Conservation (phyloP, 1,284 basidiomycete genomes). For the Heterobasidion irregulare region DNA sequence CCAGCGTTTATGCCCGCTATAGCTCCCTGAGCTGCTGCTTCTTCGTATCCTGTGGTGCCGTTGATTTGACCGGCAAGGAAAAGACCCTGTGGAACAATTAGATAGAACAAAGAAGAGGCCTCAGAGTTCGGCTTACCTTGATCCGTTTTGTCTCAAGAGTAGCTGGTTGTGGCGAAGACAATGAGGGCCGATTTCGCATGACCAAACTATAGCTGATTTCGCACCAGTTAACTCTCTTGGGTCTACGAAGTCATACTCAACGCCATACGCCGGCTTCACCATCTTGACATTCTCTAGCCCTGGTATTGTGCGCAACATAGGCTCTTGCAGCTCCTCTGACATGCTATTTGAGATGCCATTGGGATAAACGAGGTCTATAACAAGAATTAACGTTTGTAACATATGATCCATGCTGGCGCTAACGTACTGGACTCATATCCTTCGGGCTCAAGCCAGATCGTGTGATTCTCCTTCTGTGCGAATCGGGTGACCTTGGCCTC, state of each 20-base stretch:
- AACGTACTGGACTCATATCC: constrained; percentile 75
- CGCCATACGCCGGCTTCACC: constrained; percentile 81
- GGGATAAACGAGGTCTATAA: constrained; percentile 74
- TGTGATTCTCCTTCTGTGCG: constrained; percentile 62
- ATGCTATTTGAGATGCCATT: constrained; percentile 86
- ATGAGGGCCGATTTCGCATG: not conserved
- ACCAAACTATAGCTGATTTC: constrained; percentile 16
- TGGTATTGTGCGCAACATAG: constrained; percentile 75
- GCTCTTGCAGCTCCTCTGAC: constrained; percentile 75
- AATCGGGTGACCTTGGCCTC: constrained; percentile 84
- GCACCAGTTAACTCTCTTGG: constrained; percentile 69
- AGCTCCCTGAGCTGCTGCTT: constrained; percentile 82
- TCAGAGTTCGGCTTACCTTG: constrained; percentile 26
- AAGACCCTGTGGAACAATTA: constrained; percentile 44
- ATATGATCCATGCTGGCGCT: not conserved
- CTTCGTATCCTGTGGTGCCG: constrained; percentile 89
- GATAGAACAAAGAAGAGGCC: not conserved
- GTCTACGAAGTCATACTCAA: constrained; percentile 91
- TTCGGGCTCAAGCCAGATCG: constrained; percentile 86
- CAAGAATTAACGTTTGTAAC: not conserved
- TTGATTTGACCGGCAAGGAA: constrained; percentile 89
- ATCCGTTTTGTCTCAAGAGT: constrained; percentile 85
- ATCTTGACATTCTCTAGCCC: constrained; percentile 81
- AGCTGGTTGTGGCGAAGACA: constrained; percentile 28
- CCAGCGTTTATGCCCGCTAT: constrained; percentile 86